Evolutionary conservation across 495 filamentous ascomycete species (phyloP).

Genomic region (Sabuloglossum arenarium): DNA sequence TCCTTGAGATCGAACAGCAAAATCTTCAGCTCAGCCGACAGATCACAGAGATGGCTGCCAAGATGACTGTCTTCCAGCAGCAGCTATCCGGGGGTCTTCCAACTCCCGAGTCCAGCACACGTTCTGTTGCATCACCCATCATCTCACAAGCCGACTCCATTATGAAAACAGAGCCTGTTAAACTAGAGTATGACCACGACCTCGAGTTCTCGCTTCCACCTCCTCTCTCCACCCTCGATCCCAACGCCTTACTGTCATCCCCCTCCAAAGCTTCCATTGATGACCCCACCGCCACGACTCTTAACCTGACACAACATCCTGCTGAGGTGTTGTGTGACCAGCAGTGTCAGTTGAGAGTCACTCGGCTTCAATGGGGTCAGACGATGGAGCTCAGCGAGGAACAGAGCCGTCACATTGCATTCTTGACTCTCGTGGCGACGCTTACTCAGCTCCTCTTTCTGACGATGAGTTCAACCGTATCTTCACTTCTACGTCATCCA

Average conservation of each 20-base stretch:
- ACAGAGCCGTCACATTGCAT: slow-evolving; percentile 22
- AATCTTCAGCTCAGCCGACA: slow-evolving; percentile 44
- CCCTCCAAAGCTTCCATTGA: slow-evolving; percentile 26
- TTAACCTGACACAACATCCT: slow-evolving; percentile 99
- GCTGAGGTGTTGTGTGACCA: slow-evolving; percentile 99
- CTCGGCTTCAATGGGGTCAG: slow-evolving; percentile 12
- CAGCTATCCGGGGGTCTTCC: slow-evolving; percentile 14
- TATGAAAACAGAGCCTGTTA: neutral
- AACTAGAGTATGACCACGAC: slow-evolving; percentile 39
- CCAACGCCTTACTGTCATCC: slow-evolving; percentile 19
- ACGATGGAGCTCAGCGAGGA: slow-evolving; percentile 33
- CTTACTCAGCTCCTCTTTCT: slow-evolving; percentile 33
- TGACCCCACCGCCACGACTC: slow-evolving; percentile 36
- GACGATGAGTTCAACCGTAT: slow-evolving; percentile 45
- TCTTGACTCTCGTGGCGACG: neutral
- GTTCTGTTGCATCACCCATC: slow-evolving; percentile 22
- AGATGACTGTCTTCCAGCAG: slow-evolving; percentile 30
- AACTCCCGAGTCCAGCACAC: slow-evolving; percentile 21
- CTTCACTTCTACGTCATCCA: slow-evolving; percentile 45
- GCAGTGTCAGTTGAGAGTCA: slow-evolving; percentile 84
- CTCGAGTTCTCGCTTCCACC: slow-evolving; percentile 22
- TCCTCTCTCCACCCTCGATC: slow-evolving; percentile 9
- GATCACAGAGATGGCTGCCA: slow-evolving; percentile 38
- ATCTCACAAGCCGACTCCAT: slow-evolving; percentile 14
- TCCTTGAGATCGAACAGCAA: slow-evolving; percentile 40